These are phyloP conservation scores for Boletus barrowsii DNA, from an alignment of 768 basidiomycete species.

Conservation along the genomic window DNA sequence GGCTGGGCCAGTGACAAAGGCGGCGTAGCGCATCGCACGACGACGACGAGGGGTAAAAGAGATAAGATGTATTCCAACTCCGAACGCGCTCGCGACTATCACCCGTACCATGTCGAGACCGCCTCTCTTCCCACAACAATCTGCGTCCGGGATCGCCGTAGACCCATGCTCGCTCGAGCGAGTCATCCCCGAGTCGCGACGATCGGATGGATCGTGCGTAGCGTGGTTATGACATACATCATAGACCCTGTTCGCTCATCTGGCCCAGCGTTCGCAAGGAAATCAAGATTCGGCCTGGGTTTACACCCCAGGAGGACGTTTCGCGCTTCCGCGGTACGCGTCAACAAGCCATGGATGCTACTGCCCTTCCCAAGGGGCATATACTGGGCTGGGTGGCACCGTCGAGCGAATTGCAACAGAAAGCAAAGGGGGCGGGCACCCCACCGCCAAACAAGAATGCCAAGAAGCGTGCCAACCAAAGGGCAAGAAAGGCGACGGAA, in stretches of 20 bases:
- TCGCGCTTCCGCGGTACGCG: conserved; percentile 78
- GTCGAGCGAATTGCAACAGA: conserved; percentile 37
- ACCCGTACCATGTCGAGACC: conserved; percentile 63
- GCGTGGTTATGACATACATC: conserved; percentile 1
- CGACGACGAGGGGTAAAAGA: conserved; percentile 2
- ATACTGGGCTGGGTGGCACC: conserved; percentile 79
- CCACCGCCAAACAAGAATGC: conserved; percentile 71
- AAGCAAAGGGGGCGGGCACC: conserved; percentile 27
- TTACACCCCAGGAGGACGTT: conserved; percentile 92
- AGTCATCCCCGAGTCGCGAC: conserved; percentile 80
- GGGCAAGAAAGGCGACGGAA: conserved; percentile 61
- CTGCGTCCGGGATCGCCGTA: conserved; percentile 75
- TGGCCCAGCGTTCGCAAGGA: conserved; percentile 73
- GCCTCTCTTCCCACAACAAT: conserved; percentile 66
- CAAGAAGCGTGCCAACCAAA: conserved; percentile 76
- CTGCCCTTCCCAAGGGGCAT: conserved; percentile 68
- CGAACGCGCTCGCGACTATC: conserved; percentile 14
- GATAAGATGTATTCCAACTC: conserved; percentile 31
- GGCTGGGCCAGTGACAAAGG: conserved; percentile 91
- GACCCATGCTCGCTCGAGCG: conserved; percentile 86
- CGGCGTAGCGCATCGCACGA: conserved; percentile 75
- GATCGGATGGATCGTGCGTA: conserved; percentile 80
- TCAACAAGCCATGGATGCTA: conserved; percentile 69
- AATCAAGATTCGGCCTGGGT: conserved; percentile 87
- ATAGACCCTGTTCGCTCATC: conserved; percentile 7